Evolutionary conservation across 2,329 filamentous ascomycete species (phyloP).

Genomic region (Rhynchosporium graminicola): DNA sequence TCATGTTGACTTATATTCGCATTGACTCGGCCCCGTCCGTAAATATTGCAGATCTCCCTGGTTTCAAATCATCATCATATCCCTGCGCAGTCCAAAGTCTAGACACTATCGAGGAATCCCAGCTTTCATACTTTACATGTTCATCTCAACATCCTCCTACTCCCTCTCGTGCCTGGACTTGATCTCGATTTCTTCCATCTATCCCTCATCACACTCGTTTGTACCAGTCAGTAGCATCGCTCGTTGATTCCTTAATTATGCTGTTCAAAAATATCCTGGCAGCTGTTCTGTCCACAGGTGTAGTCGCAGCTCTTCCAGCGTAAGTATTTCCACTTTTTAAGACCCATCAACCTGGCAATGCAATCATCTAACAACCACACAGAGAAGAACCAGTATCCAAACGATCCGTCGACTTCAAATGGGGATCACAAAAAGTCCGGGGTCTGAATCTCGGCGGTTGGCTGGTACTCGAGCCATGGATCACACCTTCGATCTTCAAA

Average conservation of each 20-base stretch:
- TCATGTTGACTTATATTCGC: constrained; percentile 15
- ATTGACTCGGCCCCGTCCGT: constrained; percentile 21
- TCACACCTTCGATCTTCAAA: constrained; percentile 57
- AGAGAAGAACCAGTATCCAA: constrained; percentile 26
- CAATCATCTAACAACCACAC: background rate
- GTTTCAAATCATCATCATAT: constrained; percentile 10
- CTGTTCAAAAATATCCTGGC: constrained; percentile 25
- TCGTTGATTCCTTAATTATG: constrained; percentile 25
- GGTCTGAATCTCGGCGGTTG: constrained; percentile 45
- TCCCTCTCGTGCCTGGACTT: constrained; percentile 1
- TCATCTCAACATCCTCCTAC: constrained; percentile 3
- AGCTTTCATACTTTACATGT: constrained; percentile 6
- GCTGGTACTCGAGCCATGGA: constrained; percentile 47
- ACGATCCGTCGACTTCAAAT: constrained; percentile 46
- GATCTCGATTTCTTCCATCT: constrained; percentile 9
- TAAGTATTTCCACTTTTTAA: background rate
- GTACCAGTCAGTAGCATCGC: background rate
- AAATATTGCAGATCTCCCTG: constrained; percentile 15
- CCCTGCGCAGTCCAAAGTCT: constrained; percentile 5
- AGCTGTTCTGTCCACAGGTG: constrained; percentile 23
- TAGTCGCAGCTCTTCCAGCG: constrained; percentile 21
- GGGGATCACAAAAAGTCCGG: constrained; percentile 51
- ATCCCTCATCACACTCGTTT: constrained; percentile 18
- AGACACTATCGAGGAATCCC: constrained; percentile 8
- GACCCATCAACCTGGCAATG: background rate